phyloP scores from a whole-genome alignment of 176 grass and related monocot species.

The Musa acuminata region DNA sequence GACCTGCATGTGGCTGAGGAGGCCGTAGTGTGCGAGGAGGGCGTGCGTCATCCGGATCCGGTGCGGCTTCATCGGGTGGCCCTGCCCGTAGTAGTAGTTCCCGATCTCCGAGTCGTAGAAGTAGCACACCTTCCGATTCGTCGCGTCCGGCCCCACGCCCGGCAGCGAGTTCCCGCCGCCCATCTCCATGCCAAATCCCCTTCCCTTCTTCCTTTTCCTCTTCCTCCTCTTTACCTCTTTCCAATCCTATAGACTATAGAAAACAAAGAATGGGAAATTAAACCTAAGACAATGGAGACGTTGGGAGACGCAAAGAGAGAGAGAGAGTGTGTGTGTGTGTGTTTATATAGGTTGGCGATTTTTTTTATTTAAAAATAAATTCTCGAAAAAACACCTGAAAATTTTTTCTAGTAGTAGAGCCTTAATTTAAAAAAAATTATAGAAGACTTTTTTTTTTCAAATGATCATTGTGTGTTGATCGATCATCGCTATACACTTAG shows the following conservation, averaged over 20 bases:
- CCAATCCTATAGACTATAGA: not conserved
- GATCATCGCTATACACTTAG: too few species aligned
- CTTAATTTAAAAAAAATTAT: too few species aligned
- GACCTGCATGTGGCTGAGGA: slow-evolving; percentile 77
- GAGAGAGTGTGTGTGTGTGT: too few species aligned
- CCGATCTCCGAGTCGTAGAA: slow-evolving; percentile 96
- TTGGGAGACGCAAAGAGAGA: too few species aligned
- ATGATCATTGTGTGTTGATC: too few species aligned
- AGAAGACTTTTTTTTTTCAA: too few species aligned
- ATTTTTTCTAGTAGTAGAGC: too few species aligned
- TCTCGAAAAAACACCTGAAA: too few species aligned
- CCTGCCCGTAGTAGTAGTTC: slow-evolving; percentile 96
- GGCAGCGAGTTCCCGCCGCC: slow-evolving; percentile 65
- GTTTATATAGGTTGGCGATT: too few species aligned
- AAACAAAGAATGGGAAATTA: not conserved
- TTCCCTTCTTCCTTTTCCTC: not conserved
- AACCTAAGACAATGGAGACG: too few species aligned
- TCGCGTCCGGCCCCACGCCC: slow-evolving; percentile 40
- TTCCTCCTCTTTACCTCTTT: not conserved
- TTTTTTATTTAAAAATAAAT: too few species aligned
- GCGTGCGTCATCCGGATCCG: slow-evolving; percentile 91
- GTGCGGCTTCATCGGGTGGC: slow-evolving; percentile 91
- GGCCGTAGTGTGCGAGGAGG: slow-evolving; percentile 71
- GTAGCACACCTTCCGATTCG: slow-evolving; percentile 84
- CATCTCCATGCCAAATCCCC: not conserved